Evolutionary conservation across 495 filamentous ascomycete genomes (phyloP), one percentile per base, ranked within the genome.

Genomic region (Haplographium delicatum): DNA sequence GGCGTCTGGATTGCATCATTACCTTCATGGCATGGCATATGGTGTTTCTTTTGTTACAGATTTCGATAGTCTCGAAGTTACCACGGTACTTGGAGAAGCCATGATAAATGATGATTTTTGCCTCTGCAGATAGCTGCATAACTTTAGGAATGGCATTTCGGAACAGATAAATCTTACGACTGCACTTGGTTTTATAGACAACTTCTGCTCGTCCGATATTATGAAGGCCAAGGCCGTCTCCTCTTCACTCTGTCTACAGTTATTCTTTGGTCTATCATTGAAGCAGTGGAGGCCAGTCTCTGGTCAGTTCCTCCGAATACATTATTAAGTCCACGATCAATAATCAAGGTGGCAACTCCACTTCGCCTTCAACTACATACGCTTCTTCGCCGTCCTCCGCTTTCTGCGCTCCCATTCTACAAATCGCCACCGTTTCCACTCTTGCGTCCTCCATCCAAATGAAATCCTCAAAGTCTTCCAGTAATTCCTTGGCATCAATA

Each of bases 381-480:
- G 57, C 66, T 62, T 56, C 62, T 22, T 54, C 48, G 15, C 53
- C 58, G 47, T 76, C 65, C 10, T 71, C 57, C 16, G 76, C 60
- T 58, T 78, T 78, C 71, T 79, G 81, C 33, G 87, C 85, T 1
- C 86, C 86, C 86, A 91, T 90, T 65, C 76, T 76, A 60, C 84
- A 91, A 42, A 94, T 82, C 25, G 74, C 79, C 6, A 94, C 61
- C 30, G 69, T 77, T 44, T 86, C 78, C 27, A 91, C 46, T 15
- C 64, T 67, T 15, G 87, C 69, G 44, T 79, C 68, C 46, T 72
- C 68, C 58, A 84, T 81, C 82, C 86, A 91, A 4, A 76, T 55
- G 24, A 68, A 67, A 25, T 74, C 78, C 42, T 68, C 63, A 47
- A 75, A 83, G 51, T 66, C 62, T 26, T 75, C 66, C 3, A 83